These are phyloP conservation scores for Angomonas desouzai DNA, from an alignment of 208 protist genomes.

Conservation along the genomic window DNA sequence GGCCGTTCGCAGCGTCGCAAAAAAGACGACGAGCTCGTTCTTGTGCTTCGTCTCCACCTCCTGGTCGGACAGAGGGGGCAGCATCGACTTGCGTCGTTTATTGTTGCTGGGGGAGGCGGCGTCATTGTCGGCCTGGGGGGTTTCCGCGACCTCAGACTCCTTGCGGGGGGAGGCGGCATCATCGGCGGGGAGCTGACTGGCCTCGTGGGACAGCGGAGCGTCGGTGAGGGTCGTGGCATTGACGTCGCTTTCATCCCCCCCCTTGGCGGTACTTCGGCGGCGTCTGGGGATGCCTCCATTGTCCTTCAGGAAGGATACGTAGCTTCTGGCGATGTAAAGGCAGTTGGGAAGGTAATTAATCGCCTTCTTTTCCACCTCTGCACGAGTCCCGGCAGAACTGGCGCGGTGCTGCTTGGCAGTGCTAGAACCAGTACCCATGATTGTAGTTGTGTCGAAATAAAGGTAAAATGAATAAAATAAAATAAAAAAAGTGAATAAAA, in stretches of 20 bases:
- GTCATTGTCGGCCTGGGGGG: not conserved
- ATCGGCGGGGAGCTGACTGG: too few relatives aligned
- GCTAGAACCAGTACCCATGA: not conserved
- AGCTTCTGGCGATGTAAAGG: not conserved
- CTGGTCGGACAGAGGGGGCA: constrained; percentile 47
- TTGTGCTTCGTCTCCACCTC: constrained; percentile 15
- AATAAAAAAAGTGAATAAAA: constrained; percentile 8
- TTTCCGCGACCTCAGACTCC: not conserved
- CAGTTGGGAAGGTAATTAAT: not conserved
- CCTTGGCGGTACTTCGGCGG: not conserved
- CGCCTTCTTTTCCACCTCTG: not conserved
- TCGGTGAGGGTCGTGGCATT: not conserved
- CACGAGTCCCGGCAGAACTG: not conserved
- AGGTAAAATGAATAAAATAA: not conserved
- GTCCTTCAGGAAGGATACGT: not conserved
- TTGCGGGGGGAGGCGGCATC: too few relatives aligned
- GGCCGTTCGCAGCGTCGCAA: constrained; percentile 45
- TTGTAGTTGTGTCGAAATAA: not conserved
- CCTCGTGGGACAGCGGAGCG: too few relatives aligned
- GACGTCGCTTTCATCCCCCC: not conserved
- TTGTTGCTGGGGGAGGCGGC: constrained; percentile 21
- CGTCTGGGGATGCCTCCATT: not conserved
- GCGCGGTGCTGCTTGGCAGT: not conserved
- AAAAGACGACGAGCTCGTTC: constrained; percentile 40
- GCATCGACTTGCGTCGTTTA: constrained; percentile 25